phyloP scores from a whole-genome alignment of 441 rosid genomes.

The Flueggea neowawraea region DNA sequence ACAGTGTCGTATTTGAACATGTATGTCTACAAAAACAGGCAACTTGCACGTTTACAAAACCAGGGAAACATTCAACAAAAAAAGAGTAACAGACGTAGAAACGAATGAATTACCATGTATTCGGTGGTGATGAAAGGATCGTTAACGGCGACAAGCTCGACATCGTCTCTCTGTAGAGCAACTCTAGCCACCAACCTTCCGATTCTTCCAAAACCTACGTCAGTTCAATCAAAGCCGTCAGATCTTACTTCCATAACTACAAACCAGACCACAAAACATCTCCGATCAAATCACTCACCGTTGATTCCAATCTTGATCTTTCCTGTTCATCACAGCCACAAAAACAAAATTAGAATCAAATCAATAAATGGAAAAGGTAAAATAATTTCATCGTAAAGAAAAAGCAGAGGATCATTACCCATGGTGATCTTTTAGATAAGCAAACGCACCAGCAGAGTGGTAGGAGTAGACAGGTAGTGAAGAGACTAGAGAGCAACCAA shows the following conservation, averaged over 20 bases:
- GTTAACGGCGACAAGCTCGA: conserved; percentile 60
- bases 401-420: conserved; percentile 17
- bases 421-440: conserved; percentile 9
- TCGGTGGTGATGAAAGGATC: conserved; percentile 53
- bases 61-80: neutral
- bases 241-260: conserved; percentile 2
- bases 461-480: neutral
- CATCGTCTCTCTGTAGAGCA: conserved; percentile 47
- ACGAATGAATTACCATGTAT: conserved; percentile 33
- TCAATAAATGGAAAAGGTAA: too few relatives aligned
- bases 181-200: conserved; percentile 59
- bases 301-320: conserved; percentile 31
- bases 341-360: too few relatives aligned
- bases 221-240: neutral
- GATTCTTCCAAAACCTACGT: conserved; percentile 56
- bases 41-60: neutral
- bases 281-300: conserved; percentile 12
- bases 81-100: neutral
- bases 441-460: neutral
- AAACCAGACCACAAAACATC: neutral
- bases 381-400: too few relatives aligned
- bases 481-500: neutral
- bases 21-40: conserved; percentile 34
- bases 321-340: conserved; percentile 6
- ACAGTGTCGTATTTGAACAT: conserved; percentile 68